Base-by-base conservation (phyloP, 2,329 filamentous ascomycete species). In the Cladophialophora bantiana region DNA sequence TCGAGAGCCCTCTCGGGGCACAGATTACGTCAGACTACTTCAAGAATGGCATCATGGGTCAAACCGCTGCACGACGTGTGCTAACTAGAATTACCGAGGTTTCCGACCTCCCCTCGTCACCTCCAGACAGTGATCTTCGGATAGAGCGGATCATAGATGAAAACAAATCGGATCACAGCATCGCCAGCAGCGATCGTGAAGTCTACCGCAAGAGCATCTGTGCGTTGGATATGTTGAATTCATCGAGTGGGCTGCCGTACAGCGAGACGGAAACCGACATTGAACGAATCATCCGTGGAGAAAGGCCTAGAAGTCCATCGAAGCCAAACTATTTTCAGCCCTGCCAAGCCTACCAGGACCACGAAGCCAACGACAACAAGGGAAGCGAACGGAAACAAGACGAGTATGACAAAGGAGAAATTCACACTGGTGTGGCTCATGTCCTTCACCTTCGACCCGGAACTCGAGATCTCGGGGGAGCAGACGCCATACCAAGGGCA, bases 131-230 rank as follows among this genome's bases (percentile, higher is more conserved):
- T 40, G n/a, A 26, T n/a, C 18, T 57, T 20, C 50, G 35, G 38
- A 45, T 26, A 20, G 56, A 59, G 36, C 20, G 35, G n/a, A 48
- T 40, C 2, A 20, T 7, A 2, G 62, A 66, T 20, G 42, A 68
- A 54, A 57, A 58, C 9, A 45, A 64, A n/a, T 61, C 52, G n/a
- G 60, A 53, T 15, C 57, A 66, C 58, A 71, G 69, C 35, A 59
- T 69, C 26, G 68, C 64, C 20, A 71, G 70, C 59, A 69, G 66
- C 45, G 70, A 71, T 38, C 68, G 68, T 7, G 68, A 71, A 57
- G 66, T 68, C 32, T 70, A 67, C 40, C 66, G 70, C 13, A 63
- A 61, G 52, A 71, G 70, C 59, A 64, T 71, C 4, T 66, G 58
- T 42, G 68, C 66, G 26, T 32, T 71, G 54, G 64, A 71, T 35